Evolutionary conservation across 768 basidiomycete species (phyloP).

Genomic region (Cystobasidium ongulense): DNA sequence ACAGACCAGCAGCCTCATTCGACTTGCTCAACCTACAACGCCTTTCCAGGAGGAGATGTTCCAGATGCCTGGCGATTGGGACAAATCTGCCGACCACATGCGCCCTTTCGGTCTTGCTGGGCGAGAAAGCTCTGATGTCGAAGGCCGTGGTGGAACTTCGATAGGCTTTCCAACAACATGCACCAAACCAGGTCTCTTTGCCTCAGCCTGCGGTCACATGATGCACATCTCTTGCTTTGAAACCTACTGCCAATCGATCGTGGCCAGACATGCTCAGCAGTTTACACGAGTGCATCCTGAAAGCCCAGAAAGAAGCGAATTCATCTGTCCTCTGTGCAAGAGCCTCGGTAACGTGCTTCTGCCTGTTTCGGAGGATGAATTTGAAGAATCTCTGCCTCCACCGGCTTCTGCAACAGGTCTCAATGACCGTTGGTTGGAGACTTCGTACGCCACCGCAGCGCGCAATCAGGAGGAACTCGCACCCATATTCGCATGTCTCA

Average conservation of each 20-base stretch:
- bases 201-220: conserved; percentile 86
- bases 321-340: conserved; percentile 94
- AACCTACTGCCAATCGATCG: conserved; percentile 74
- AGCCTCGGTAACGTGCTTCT: conserved; percentile 89
- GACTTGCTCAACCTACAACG: conserved; percentile 55
- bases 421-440: background rate
- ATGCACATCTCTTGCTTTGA: conserved; percentile 96
- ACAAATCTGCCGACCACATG: conserved; percentile 46
- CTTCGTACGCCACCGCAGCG: background rate
- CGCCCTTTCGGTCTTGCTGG: conserved; percentile 37
- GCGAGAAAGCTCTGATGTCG: conserved; percentile 26
- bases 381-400: background rate
- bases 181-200: conserved; percentile 50
- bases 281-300: conserved; percentile 90
- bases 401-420: background rate
- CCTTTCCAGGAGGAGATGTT: conserved; percentile 60
- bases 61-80: conserved; percentile 57
- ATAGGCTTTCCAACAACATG: conserved; percentile 35
- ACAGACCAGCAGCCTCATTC: conserved; percentile 76
- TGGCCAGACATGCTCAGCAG: conserved; percentile 77
- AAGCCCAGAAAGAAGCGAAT: conserved; percentile 84
- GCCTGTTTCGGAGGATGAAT: conserved; percentile 52
- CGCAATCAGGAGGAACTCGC: background rate
- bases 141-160: conserved; percentile 3
- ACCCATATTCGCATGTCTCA: background rate